Evolutionary conservation across 2,329 filamentous ascomycete genomes (phyloP).

Genomic region (Fusarium sp.): DNA sequence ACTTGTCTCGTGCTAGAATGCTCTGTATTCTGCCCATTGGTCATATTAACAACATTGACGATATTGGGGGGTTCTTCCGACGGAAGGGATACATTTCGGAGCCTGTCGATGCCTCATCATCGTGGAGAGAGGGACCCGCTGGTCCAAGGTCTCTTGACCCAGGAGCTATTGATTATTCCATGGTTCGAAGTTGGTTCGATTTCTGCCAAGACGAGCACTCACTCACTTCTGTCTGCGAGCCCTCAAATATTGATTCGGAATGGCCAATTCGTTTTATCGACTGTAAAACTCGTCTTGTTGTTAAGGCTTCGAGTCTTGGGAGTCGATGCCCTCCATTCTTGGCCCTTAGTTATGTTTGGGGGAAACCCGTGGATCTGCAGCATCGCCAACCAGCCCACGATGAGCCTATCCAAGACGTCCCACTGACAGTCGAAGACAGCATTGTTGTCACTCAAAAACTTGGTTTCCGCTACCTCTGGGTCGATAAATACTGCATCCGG

Average conservation of each 20-base stretch:
- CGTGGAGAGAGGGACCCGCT: background rate
- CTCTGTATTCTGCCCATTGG: too few species aligned
- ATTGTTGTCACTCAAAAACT: background rate
- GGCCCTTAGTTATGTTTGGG: background rate
- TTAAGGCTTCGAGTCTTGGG: background rate
- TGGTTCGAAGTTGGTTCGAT: background rate
- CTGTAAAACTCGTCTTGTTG: background rate
- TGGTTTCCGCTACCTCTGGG: background rate
- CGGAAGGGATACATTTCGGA: background rate
- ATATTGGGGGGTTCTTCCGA: too few species aligned
- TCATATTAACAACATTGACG: too few species aligned
- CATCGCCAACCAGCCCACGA: background rate
- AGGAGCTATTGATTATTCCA: background rate
- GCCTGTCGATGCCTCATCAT: background rate
- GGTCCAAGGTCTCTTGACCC: background rate
- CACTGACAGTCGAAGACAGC: background rate
- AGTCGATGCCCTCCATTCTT: background rate
- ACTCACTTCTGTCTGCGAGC: fast-evolving
- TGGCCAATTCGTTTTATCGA: background rate
- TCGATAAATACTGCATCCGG: background rate
- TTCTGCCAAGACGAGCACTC: background rate
- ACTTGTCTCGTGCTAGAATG: too few species aligned
- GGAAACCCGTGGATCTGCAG: background rate
- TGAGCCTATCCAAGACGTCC: background rate
- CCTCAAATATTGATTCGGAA: background rate